Conservation (phyloP, 805 yeast genomes). For the Aciculoconidium aculeatum region DNA sequence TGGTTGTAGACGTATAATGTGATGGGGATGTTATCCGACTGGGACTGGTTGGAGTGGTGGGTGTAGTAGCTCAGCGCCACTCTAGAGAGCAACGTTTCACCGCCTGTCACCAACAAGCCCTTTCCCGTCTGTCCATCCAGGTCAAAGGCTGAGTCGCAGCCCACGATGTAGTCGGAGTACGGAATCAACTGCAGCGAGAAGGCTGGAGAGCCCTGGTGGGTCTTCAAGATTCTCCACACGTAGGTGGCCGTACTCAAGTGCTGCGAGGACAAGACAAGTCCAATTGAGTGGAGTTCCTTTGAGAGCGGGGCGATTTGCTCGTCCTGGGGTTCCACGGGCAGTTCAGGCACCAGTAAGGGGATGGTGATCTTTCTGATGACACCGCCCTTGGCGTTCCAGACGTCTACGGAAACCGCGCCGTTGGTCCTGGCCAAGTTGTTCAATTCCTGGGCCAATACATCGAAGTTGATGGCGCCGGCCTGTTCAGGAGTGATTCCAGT, state of each 20-base stretch:
- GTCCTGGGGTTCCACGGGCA: constrained; percentile 4
- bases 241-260: constrained; percentile 70
- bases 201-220: constrained; percentile 76
- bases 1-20: constrained; percentile 70
- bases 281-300: constrained; percentile 40
- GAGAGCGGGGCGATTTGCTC: constrained; percentile 11
- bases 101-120: constrained; percentile 81
- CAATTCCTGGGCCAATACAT: constrained; percentile 39
- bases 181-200: constrained; percentile 77
- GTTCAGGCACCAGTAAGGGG: constrained; percentile 14
- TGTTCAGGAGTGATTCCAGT: constrained; percentile 27
- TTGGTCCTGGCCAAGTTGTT: constrained; percentile 23
- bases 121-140: constrained; percentile 44
- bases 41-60: constrained; percentile 35
- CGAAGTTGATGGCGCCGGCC: constrained; percentile 36
- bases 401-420: constrained; percentile 46
- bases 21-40: constrained; percentile 33
- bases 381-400: constrained; percentile 91
- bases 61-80: constrained; percentile 54
- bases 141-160: constrained; percentile 49
- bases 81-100: constrained; percentile 70
- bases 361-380: constrained; percentile 27
- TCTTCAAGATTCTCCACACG: constrained; percentile 80
- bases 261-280: constrained; percentile 70
- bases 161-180: constrained; percentile 82